phyloP scores from a whole-genome alignment of 208 protist genomes.

The Acanthamoeba rhysodes region DNA sequence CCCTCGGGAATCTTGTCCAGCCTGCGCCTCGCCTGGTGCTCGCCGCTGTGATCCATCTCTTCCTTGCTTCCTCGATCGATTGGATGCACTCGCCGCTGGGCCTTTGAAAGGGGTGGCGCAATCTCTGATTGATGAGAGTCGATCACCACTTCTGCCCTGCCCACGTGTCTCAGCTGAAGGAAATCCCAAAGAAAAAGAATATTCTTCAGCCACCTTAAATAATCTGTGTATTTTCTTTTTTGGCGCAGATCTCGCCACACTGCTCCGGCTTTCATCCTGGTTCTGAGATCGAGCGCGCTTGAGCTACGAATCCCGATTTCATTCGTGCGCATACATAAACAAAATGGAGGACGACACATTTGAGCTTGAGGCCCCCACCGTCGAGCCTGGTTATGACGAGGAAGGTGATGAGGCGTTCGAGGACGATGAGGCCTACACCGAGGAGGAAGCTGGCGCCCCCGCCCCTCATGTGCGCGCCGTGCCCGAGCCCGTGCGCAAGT shows the following conservation, averaged over 20 bases:
- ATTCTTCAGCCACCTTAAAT: neutral
- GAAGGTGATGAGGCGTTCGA: slow-evolving; percentile 38
- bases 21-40: neutral
- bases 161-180: neutral
- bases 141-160: too few species aligned
- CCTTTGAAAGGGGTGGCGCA: too few species aligned
- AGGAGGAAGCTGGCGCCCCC: neutral
- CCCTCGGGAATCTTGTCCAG: slow-evolving; percentile 59
- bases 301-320: neutral
- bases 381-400: neutral
- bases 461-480: slow-evolving; percentile 9
- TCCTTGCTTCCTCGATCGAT: neutral
- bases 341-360: slow-evolving; percentile 72
- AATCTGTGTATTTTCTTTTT: slow-evolving; percentile 19
- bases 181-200: neutral
- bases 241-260: neutral
- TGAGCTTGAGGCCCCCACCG: slow-evolving; percentile 38
- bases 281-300: neutral
- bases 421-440: slow-evolving; percentile 14
- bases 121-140: too few species aligned
- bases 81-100: too few species aligned
- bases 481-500: slow-evolving; percentile 72
- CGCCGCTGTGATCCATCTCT: neutral
- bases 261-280: neutral
- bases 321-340: neutral